phyloP scores from a whole-genome alignment of 768 basidiomycete genomes.

The Lentinula sp. region DNA sequence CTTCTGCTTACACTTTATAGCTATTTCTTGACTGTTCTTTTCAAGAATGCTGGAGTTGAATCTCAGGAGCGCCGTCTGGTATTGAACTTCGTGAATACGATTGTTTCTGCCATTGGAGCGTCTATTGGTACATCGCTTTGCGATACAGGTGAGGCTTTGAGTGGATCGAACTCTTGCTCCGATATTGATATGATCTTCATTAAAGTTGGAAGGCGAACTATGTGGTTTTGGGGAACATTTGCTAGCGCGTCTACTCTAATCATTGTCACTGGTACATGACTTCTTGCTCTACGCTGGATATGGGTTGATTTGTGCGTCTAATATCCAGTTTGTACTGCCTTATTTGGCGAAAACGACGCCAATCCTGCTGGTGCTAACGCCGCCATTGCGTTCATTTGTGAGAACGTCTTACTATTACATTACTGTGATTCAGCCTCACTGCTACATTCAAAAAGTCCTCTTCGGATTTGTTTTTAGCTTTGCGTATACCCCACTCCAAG shows the following conservation, averaged over 20 bases:
- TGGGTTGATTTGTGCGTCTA: neutral
- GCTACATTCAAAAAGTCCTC: constrained; percentile 25
- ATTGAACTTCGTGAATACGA: constrained; percentile 36
- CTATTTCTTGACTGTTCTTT: constrained; percentile 38
- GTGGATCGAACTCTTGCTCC: neutral
- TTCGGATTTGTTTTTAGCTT: constrained; percentile 50
- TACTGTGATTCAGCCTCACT: constrained; percentile 19
- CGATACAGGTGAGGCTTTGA: constrained; percentile 25
- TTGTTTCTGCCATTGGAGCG: constrained; percentile 34
- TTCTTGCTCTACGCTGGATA: too few species aligned
- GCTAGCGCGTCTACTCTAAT: constrained; percentile 30
- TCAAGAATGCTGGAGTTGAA: constrained; percentile 29
- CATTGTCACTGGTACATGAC: constrained; percentile 28
- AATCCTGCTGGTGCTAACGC: constrained; percentile 34
- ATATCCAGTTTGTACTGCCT: constrained; percentile 30
- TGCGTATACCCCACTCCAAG: constrained; percentile 56
- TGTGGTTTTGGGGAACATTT: constrained; percentile 45
- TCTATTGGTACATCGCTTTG: constrained; percentile 33
- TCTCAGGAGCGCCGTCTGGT: constrained; percentile 32
- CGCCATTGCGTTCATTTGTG: constrained; percentile 41
- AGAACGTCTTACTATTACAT: constrained; percentile 9
- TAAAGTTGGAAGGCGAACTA: constrained; percentile 32
- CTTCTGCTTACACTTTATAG: constrained; percentile 13
- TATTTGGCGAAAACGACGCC: constrained; percentile 26
- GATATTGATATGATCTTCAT: neutral